A percentile compares a stretch with the other conserved stretches of the same genome.
Conservation (phyloP, 2,329 filamentous ascomycete genomes). For the Colletotrichum lindemuthianum region DNA sequence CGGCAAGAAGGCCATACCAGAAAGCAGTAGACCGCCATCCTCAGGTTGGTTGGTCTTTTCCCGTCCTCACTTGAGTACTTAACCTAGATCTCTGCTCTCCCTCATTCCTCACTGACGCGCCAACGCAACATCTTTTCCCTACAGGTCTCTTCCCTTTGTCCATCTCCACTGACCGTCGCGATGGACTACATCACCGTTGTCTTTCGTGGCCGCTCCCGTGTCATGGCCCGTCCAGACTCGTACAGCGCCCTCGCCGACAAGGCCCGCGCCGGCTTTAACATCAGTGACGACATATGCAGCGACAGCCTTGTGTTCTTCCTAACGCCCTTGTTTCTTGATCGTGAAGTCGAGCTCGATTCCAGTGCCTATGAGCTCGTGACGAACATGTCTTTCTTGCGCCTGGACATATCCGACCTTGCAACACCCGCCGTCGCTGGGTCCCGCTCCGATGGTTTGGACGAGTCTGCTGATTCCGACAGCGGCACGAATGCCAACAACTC, state of each 20-base stretch:
- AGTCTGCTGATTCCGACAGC: too few species aligned
- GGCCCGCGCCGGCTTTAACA: background rate
- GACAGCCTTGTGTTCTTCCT: background rate
- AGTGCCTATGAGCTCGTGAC: background rate
- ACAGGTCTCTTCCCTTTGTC: too few species aligned
- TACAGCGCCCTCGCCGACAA: background rate
- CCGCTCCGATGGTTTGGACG: background rate
- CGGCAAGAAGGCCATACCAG: too few species aligned
- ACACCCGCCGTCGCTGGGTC: background rate
- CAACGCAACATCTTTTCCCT: too few species aligned
- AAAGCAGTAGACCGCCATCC: too few species aligned
- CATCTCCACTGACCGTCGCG: too few species aligned
- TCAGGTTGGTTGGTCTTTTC: too few species aligned
- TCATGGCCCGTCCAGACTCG: background rate
- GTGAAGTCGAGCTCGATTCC: constrained; percentile 5
- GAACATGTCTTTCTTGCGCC: background rate
- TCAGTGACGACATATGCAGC: background rate
- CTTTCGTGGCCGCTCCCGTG: background rate
- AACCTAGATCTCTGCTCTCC: too few species aligned
- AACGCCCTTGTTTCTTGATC: too few species aligned
- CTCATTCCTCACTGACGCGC: too few species aligned
- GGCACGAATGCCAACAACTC: too few species aligned
- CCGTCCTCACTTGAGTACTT: too few species aligned
- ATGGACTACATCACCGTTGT: background rate
- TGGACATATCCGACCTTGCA: background rate